A percentile compares a stretch with the other conserved stretches of the same genome.
Conservation (phyloP, 2,329 filamentous ascomycete species). For the Ciborinia camelliae region DNA sequence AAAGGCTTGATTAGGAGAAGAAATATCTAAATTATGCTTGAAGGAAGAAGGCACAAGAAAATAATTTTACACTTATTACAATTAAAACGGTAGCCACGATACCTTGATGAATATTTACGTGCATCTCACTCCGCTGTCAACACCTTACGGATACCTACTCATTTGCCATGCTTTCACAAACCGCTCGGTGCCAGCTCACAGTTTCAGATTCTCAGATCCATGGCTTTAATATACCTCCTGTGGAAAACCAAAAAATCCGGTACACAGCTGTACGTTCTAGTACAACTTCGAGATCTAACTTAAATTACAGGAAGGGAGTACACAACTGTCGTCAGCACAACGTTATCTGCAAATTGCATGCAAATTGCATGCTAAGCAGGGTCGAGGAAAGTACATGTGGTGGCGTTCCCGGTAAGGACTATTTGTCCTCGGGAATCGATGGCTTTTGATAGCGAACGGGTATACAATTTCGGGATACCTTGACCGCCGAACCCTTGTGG, state of each 20-base stretch:
- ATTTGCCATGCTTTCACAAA: constrained; percentile 9
- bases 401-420: neutral
- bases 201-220: constrained; percentile 8
- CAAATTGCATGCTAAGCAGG: constrained; percentile 3
- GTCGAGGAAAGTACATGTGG: neutral
- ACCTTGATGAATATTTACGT: neutral
- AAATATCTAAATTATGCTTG: neutral
- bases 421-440: neutral
- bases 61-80: neutral
- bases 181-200: neutral
- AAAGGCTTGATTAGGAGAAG: neutral
- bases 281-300: neutral
- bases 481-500: neutral
- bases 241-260: neutral
- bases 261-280: neutral
- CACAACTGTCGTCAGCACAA: neutral
- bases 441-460: neutral
- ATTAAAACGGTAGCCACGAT: neutral
- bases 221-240: neutral
- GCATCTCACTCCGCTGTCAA: constrained; percentile 8
- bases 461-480: neutral
- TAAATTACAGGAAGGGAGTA: neutral
- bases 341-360: constrained; percentile 12
- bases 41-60: neutral
- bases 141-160: constrained; percentile 3